Evolutionary conservation across 768 basidiomycete genomes (phyloP).

Genomic region (Galerina sulciceps): DNA sequence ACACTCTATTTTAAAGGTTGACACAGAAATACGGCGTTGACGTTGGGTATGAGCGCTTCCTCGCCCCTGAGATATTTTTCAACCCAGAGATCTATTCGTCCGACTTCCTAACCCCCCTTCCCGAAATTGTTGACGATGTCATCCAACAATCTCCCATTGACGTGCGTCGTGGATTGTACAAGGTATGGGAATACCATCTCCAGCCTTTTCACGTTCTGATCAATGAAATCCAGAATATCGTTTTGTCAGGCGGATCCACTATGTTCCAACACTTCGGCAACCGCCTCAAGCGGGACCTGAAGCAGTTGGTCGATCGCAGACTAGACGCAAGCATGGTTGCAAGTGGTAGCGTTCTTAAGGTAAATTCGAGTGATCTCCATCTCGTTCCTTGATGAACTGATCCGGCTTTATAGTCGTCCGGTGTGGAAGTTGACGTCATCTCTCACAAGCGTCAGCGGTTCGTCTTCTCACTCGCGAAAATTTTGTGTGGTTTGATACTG

Average conservation of each 20-base stretch:
- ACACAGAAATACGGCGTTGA: conserved; percentile 89
- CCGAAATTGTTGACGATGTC: conserved; percentile 94
- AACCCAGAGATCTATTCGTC: conserved; percentile 99
- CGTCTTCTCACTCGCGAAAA: conserved; percentile 16
- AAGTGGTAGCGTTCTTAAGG: conserved; percentile 79
- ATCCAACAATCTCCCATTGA: conserved; percentile 97
- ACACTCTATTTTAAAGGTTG: not conserved
- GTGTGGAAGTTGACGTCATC: conserved; percentile 98
- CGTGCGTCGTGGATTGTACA: conserved; percentile 94
- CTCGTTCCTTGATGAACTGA: conserved; percentile 9
- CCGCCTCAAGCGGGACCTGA: conserved; percentile 93
- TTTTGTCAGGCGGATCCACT: conserved; percentile 94
- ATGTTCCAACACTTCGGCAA: conserved; percentile 99
- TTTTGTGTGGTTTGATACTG: conserved; percentile 3
- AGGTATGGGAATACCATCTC: conserved; percentile 49
- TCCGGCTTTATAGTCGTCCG: conserved; percentile 70
- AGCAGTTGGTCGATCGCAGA: conserved; percentile 90
- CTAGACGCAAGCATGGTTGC: conserved; percentile 76
- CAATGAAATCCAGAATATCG: conserved; percentile 75
- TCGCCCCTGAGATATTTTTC: conserved; percentile 99
- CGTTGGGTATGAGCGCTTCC: conserved; percentile 98
- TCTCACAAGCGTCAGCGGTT: conserved; percentile 96
- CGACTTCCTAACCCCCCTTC: conserved; percentile 95
- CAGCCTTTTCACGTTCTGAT: not conserved
- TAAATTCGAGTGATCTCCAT: conserved; percentile 37